A percentile compares a stretch with the other conserved stretches of the same genome.
These are phyloP conservation scores for Alternaria ethzedia DNA, from an alignment of 2,329 filamentous ascomycete species.

Conservation along the genomic window DNA sequence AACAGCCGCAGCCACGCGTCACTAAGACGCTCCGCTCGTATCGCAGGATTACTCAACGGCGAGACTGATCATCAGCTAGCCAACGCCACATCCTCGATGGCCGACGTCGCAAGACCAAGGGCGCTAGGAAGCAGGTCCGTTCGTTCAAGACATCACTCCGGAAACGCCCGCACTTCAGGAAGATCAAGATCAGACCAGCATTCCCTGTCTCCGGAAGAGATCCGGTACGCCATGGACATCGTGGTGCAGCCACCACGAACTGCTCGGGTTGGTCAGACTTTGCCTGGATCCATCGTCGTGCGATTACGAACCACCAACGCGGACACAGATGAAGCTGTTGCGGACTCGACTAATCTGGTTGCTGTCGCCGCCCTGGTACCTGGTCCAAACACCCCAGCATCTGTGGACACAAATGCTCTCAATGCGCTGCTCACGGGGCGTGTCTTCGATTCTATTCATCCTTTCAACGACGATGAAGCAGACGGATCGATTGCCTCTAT, in stretches of 20 bases:
- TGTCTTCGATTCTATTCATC: constrained; percentile 44
- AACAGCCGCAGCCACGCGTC: constrained; percentile 26
- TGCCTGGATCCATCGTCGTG: constrained; percentile 43
- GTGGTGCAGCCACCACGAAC: constrained; percentile 45
- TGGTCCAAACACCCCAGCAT: constrained; percentile 33
- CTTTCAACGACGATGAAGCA: constrained; percentile 46
- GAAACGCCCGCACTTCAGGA: constrained; percentile 26
- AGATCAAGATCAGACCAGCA: constrained; percentile 35
- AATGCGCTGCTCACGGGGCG: constrained; percentile 40
- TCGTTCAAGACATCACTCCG: constrained; percentile 36
- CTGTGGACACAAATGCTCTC: constrained; percentile 38
- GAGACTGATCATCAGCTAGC: constrained; percentile 24
- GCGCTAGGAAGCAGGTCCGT: constrained; percentile 41
- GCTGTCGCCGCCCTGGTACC: constrained; percentile 43
- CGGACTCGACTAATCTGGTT: constrained; percentile 42
- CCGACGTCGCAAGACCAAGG: constrained; percentile 47
- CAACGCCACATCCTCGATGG: constrained; percentile 36
- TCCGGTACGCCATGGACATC: constrained; percentile 48
- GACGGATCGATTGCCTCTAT: constrained; percentile 46
- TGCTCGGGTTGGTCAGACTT: constrained; percentile 39
- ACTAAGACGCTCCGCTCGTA: constrained; percentile 41
- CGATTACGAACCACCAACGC: constrained; percentile 41
- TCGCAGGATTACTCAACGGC: constrained; percentile 40
- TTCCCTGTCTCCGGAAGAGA: constrained; percentile 36
- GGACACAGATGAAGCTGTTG: constrained; percentile 40